Percentiles rank a stretch among this genome's conserved stretches.
phyloP scores from a whole-genome alignment of 1,284 basidiomycete genomes.

The Puccinia brachypodii region DNA sequence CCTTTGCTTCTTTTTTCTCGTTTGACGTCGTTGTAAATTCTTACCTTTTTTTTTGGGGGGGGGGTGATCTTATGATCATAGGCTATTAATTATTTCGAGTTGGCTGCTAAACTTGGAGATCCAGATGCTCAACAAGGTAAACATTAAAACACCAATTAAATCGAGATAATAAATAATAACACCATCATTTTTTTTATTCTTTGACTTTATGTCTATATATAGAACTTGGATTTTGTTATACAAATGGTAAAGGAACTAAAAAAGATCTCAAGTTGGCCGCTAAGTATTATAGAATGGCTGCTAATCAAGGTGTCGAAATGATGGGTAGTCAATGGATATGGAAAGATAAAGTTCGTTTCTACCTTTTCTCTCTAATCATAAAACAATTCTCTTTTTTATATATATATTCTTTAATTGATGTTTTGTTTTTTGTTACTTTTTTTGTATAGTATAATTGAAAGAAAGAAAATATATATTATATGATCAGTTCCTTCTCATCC shows the following conservation, averaged over 20 bases:
- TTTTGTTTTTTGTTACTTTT: too few relatives aligned
- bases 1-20: constrained; percentile 55
- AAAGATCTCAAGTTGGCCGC: constrained; percentile 82
- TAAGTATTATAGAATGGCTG: constrained; percentile 82
- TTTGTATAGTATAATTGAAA: too few relatives aligned
- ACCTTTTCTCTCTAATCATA: too few relatives aligned
- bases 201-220: not conserved
- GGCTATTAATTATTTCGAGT: constrained; percentile 71
- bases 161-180: too few relatives aligned
- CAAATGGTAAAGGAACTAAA: constrained; percentile 83
- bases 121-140: constrained; percentile 77
- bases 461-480: too few relatives aligned
- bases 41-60: not conserved
- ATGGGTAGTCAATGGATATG: constrained; percentile 83
- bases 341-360: constrained; percentile 59
- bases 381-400: too few relatives aligned
- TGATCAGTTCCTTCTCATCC: too few relatives aligned
- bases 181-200: not conserved
- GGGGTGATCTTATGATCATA: constrained; percentile 49
- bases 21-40: not conserved
- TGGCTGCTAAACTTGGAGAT: constrained; percentile 80
- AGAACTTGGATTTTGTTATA: constrained; percentile 73
- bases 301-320: constrained; percentile 73
- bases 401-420: too few relatives aligned
- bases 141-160: too few relatives aligned